Conservation (phyloP, 805 yeast genomes). For the Geotrichum ghanense region DNA sequence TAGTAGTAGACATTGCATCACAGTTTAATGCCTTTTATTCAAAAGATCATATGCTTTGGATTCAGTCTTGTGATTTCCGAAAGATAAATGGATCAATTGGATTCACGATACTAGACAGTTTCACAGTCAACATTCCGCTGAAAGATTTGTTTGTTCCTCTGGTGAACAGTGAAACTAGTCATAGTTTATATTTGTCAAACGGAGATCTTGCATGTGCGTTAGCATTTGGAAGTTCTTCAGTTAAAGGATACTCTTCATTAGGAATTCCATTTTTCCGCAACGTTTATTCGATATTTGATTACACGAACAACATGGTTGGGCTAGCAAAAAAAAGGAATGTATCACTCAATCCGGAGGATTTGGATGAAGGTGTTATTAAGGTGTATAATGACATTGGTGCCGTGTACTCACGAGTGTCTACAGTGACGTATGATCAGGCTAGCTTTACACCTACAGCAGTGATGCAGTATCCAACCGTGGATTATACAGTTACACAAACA, state of each 20-base stretch:
- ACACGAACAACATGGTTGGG: conserved; percentile 11
- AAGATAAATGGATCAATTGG: conserved; percentile 12
- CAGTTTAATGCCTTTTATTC: conserved; percentile 17
- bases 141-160: conserved; percentile 10
- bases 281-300: conserved; percentile 16
- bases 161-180: conserved; percentile 7
- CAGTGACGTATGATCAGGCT: neutral
- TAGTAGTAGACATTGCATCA: conserved; percentile 15
- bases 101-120: conserved; percentile 10
- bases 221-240: conserved; percentile 10
- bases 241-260: conserved; percentile 12
- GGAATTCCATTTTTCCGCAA: conserved; percentile 12
- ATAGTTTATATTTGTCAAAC: conserved; percentile 5
- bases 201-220: conserved; percentile 15
- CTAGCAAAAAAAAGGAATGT: conserved; percentile 11
- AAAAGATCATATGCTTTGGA: conserved; percentile 12
- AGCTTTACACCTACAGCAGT: neutral
- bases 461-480: neutral
- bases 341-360: neutral
- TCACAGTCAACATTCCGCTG: conserved; percentile 14
- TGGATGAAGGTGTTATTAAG: neutral
- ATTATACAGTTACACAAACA: neutral
- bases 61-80: conserved; percentile 15
- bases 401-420: neutral
- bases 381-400: neutral